These are phyloP conservation scores for Pistacia integerrima DNA, from an alignment of 345 rosid species.

Conservation along the genomic window DNA sequence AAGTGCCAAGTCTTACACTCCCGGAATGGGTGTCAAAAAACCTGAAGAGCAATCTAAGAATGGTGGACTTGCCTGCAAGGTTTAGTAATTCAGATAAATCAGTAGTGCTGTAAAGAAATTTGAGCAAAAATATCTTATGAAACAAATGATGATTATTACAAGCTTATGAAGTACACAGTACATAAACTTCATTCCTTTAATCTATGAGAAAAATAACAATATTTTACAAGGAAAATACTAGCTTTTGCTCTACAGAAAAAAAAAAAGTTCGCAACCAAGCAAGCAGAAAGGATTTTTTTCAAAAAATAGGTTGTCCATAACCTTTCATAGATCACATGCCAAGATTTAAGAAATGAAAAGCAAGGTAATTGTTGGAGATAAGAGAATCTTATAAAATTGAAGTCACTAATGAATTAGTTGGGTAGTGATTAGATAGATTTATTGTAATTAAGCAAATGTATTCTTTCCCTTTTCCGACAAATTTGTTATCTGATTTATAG, in stretches of 20 bases:
- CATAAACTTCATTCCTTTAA: background rate
- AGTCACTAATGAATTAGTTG: too few relatives aligned
- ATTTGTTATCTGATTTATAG: too few relatives aligned
- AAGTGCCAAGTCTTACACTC: slow-evolving; percentile 54
- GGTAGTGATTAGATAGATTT: too few relatives aligned
- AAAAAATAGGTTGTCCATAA: background rate
- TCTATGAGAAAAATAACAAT: background rate
- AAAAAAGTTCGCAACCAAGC: background rate
- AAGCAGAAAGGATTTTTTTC: background rate
- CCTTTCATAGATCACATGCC: background rate
- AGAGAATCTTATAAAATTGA: too few relatives aligned
- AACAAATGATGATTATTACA: background rate
- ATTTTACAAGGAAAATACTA: background rate
- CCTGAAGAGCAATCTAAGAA: slow-evolving; percentile 90
- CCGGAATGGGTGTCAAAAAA: slow-evolving; percentile 82
- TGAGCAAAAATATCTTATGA: slow-evolving; percentile 1
- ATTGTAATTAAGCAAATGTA: too few relatives aligned
- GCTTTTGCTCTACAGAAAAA: background rate
- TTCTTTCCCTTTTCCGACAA: too few relatives aligned
- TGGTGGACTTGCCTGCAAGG: slow-evolving; percentile 92
- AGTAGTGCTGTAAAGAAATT: slow-evolving; percentile 18
- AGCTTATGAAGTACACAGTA: background rate
- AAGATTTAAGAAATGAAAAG: slow-evolving; percentile 1
- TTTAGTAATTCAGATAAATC: slow-evolving; percentile 30
- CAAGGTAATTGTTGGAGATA: background rate